These are phyloP conservation scores for Phytopythium chamaehyphon DNA, from an alignment of 352 stramenopile species.

Conservation along the genomic window DNA sequence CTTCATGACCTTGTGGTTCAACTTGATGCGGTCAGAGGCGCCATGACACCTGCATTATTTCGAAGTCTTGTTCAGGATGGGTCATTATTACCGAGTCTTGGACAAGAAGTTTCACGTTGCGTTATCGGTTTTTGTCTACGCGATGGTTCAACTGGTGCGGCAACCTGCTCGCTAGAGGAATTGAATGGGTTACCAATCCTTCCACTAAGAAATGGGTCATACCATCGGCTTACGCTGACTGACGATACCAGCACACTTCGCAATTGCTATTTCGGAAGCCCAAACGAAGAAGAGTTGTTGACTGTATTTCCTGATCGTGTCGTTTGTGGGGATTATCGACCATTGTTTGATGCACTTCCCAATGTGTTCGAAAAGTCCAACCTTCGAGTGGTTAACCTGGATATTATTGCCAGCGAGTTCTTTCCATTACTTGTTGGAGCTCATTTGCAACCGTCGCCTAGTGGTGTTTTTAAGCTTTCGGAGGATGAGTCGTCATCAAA, in stretches of 20 bases:
- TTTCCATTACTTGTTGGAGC: slow-evolving; percentile 34
- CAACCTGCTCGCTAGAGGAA: slow-evolving; percentile 6
- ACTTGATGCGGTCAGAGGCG: slow-evolving; percentile 39
- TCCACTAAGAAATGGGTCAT: slow-evolving; percentile 35
- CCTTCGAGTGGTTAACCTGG: slow-evolving; percentile 27
- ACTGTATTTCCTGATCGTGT: slow-evolving; percentile 34
- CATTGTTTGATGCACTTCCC: slow-evolving; percentile 39
- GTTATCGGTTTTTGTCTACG: slow-evolving; percentile 51
- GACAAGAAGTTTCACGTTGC: slow-evolving; percentile 16
- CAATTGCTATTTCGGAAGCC: slow-evolving; percentile 37
- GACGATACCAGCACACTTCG: slow-evolving; percentile 1
- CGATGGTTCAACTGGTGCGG: slow-evolving; percentile 17
- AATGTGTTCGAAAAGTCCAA: slow-evolving; percentile 42
- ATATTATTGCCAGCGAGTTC: slow-evolving; percentile 28
- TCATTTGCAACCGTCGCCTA: slow-evolving; percentile 23
- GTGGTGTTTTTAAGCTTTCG: slow-evolving; percentile 27
- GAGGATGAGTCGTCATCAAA: neutral
- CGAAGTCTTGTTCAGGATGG: slow-evolving; percentile 31
- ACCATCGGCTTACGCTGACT: slow-evolving; percentile 28
- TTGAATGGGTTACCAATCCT: slow-evolving; percentile 44
- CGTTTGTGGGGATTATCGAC: slow-evolving; percentile 32
- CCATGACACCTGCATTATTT: slow-evolving; percentile 55
- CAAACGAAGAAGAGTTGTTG: slow-evolving; percentile 48
- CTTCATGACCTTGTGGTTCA: slow-evolving; percentile 45
- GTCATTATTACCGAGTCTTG: slow-evolving; percentile 31